Evolutionary conservation across 2,329 filamentous ascomycete species (phyloP), one percentile per base, ranked within the genome.

Genomic region (Hypomyces perniciosus): DNA sequence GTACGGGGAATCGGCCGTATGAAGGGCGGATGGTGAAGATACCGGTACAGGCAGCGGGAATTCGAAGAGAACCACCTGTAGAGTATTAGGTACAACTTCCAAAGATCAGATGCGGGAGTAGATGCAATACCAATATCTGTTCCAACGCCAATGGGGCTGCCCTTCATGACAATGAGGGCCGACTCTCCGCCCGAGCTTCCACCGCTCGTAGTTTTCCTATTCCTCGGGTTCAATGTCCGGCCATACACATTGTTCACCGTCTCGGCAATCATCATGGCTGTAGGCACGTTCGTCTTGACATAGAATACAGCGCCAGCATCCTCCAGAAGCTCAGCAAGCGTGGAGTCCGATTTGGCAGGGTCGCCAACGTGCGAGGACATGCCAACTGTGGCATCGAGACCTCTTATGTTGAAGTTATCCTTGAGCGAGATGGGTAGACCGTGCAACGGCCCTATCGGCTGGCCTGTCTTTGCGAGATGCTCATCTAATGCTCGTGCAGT

Each of bases 201-300:
- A 8, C 85, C 85, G 26, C 77, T 77, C 0, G 82, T 85, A 3
- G 81, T 69, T 3, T 67, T 67, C 27, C 79, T 74, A 60, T 85
- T 84, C 6, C 69, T 66, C 0, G 85, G 84, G 60, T 85, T 85
- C 26, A 80, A 62, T 0, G 81, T 84, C 9, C 81, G 73, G 7
- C 83, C 84, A 57, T 82, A 81, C 2, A 79, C 72, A 57, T 85
- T 84, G 66, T 86, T 86, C 12, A 84, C 79, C 1, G 74, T 79
- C 61, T 86, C 84, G 9, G 81, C 77, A 46, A 85, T 84, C 83
- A 87, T 85, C 75, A 85, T 83, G 9, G 81, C 80, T 1, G 80
- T 84, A 0, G 78, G 77, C 4, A 80, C 72, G 55, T 76, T 80
- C 1, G 79, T 81, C 67, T 81, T 80, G 55, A 77, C 75, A 59